Conservation (phyloP, 208 protist genomes). For the Endotrypanum monterogeii region DNA sequence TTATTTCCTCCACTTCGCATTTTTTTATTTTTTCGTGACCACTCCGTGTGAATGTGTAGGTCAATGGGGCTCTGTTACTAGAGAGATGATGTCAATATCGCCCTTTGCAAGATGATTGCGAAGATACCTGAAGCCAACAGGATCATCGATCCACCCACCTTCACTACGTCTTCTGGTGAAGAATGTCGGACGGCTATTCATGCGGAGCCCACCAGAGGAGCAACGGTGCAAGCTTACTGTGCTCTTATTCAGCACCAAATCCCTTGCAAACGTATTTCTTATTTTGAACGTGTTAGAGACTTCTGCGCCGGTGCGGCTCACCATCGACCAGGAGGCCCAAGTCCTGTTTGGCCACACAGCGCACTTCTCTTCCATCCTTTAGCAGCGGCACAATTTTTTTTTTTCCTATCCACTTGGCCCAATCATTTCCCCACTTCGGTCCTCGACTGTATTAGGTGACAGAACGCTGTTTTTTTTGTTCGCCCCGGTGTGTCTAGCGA, state of each 20-base stretch:
- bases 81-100: too few species aligned
- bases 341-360: background rate
- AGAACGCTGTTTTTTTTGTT: background rate
- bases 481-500: too few species aligned
- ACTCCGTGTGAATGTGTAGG: too few species aligned
- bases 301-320: background rate
- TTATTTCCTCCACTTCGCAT: too few species aligned
- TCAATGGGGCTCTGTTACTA: too few species aligned
- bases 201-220: background rate
- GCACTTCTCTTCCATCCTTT: too few species aligned
- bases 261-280: conserved; percentile 7
- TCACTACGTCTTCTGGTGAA: conserved; percentile 5
- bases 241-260: background rate
- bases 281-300: background rate
- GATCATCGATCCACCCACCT: background rate
- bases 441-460: background rate
- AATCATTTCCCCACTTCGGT: background rate
- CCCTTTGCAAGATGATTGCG: background rate
- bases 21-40: too few species aligned
- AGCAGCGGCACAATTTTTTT: background rate
- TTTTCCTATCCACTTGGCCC: background rate
- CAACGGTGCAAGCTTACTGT: background rate
- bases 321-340: background rate
- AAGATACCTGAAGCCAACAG: background rate
- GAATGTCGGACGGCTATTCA: too few species aligned